phyloP scores from a whole-genome alignment of 2,329 filamentous ascomycete genomes.

The Dothideomycetes sp. region DNA sequence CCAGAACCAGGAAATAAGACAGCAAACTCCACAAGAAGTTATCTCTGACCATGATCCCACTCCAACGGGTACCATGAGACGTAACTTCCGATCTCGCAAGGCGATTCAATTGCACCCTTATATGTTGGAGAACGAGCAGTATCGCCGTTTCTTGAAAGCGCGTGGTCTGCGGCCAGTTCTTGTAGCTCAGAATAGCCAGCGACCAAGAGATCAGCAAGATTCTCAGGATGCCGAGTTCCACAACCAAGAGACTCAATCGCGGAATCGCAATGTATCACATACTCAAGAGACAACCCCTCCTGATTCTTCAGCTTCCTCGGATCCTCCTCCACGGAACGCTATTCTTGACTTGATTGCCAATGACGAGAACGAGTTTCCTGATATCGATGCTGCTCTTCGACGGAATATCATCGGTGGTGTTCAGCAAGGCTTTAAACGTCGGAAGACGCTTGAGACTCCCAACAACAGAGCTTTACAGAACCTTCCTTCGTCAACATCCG shows the following conservation, averaged over 20 bases:
- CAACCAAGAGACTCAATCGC: constrained; percentile 3
- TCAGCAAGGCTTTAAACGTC: constrained; percentile 18
- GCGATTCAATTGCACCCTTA: constrained; percentile 43
- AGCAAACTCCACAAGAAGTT: background rate
- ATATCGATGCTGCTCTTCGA: constrained; percentile 19
- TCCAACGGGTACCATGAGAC: constrained; percentile 13
- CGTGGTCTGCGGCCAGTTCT: constrained; percentile 36
- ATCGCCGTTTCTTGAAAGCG: constrained; percentile 34
- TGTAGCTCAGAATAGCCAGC: constrained; percentile 17
- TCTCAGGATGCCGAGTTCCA: constrained; percentile 5
- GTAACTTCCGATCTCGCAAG: constrained; percentile 36
- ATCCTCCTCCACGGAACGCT: background rate
- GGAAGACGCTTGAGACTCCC: constrained; percentile 15
- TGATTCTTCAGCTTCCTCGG: constrained; percentile 5
- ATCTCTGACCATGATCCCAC: constrained; percentile 2
- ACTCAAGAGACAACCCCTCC: constrained; percentile 10
- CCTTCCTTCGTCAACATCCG: background rate
- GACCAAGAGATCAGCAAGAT: constrained; percentile 12
- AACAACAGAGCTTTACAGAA: background rate
- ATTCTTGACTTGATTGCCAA: constrained; percentile 10
- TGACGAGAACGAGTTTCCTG: constrained; percentile 24
- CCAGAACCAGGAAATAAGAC: background rate
- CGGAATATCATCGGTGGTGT: constrained; percentile 13
- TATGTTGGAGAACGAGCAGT: constrained; percentile 35
- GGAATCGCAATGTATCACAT: background rate